A percentile compares a stretch with the other conserved stretches of the same genome.
phyloP scores from a whole-genome alignment of 73 alveolate genomes.

The Durusdinium trenchii region DNA sequence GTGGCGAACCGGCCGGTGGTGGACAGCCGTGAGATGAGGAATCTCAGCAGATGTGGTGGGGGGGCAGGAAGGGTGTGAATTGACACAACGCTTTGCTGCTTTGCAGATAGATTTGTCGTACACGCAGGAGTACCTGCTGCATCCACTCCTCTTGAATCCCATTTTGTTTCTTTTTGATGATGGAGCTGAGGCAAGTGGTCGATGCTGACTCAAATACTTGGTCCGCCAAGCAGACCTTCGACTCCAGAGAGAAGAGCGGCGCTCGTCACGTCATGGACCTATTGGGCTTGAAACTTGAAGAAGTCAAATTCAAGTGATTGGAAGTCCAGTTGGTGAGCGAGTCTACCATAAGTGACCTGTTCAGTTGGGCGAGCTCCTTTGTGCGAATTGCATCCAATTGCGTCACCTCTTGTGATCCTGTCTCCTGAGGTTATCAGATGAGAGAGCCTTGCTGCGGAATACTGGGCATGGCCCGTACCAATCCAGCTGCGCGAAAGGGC shows the following conservation, averaged over 20 bases:
- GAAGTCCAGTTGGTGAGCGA: too few species aligned
- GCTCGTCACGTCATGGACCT: slow-evolving; percentile 35
- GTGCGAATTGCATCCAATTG: too few species aligned
- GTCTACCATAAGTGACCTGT: too few species aligned
- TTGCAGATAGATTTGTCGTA: not conserved
- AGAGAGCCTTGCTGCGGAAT: too few species aligned
- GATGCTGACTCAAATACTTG: slow-evolving; percentile 84
- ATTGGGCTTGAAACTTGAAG: too few species aligned
- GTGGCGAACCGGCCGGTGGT: slow-evolving; percentile 71
- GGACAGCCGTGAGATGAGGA: slow-evolving; percentile 88
- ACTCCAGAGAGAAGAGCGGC: slow-evolving; percentile 66
- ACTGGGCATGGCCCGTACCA: too few species aligned
- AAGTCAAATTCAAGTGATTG: too few species aligned
- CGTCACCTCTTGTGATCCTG: too few species aligned
- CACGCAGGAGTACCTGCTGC: not conserved
- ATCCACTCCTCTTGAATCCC: not conserved
- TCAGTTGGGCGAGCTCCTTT: too few species aligned
- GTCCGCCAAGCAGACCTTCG: slow-evolving; percentile 94
- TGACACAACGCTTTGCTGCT: not conserved
- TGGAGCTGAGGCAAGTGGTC: slow-evolving; percentile 36
- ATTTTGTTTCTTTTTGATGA: too few species aligned
- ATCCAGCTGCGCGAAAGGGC: too few species aligned
- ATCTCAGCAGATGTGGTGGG: not conserved
- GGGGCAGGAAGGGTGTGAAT: not conserved
- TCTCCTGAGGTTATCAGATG: too few species aligned